phyloP scores from a whole-genome alignment of 2,329 filamentous ascomycete genomes.

The Fusarium torreyae region DNA sequence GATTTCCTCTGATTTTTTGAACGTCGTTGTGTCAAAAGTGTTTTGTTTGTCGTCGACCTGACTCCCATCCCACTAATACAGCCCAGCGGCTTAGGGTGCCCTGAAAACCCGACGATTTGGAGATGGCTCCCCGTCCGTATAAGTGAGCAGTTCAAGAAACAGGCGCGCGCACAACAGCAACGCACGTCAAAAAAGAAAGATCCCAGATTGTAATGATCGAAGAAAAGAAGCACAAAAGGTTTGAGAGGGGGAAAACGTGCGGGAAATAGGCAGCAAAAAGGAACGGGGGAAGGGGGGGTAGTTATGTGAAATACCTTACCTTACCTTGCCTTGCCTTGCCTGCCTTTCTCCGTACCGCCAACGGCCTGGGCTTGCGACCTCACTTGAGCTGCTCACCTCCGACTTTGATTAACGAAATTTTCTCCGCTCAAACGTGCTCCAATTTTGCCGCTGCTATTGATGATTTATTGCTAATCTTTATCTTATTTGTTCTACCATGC shows the following conservation, averaged over 20 bases:
- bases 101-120: conserved; percentile 45
- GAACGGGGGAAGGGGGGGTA: conserved; percentile 56
- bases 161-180: conserved; percentile 44
- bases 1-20: conserved; percentile 21
- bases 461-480: conserved; percentile 1
- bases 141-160: conserved; percentile 43
- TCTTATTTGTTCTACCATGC: background rate
- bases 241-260: conserved; percentile 47
- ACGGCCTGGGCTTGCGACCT: conserved; percentile 42
- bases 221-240: conserved; percentile 38
- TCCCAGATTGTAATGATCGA: conserved; percentile 21
- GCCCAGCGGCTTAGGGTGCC: conserved; percentile 38
- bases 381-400: conserved; percentile 35
- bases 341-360: conserved; percentile 45
- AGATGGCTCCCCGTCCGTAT: conserved; percentile 43
- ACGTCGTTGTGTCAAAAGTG: conserved; percentile 14
- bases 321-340: conserved; percentile 42
- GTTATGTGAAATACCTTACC: conserved; percentile 56
- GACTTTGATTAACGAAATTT: conserved; percentile 37
- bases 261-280: conserved; percentile 50
- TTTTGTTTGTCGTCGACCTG: conserved; percentile 18
- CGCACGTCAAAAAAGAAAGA: conserved; percentile 31
- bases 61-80: conserved; percentile 34
- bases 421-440: conserved; percentile 33
- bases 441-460: conserved; percentile 16